Conservation (phyloP, 208 protist species). For the Herpetomonas samuelpessoai region DNA sequence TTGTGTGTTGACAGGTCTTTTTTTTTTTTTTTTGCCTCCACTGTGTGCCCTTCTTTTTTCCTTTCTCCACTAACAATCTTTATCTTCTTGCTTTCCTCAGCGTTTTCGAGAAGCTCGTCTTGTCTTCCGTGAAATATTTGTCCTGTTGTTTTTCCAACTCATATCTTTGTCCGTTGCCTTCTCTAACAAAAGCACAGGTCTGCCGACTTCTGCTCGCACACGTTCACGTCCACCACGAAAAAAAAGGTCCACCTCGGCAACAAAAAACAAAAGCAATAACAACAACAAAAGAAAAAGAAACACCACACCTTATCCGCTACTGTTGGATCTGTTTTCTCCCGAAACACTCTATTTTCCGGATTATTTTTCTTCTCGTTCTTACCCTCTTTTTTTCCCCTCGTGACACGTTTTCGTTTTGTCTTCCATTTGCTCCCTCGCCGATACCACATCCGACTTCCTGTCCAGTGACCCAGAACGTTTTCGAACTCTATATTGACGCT, state of each 20-base stretch:
- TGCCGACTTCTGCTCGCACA: too few relatives aligned
- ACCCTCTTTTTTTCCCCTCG: conserved; percentile 5
- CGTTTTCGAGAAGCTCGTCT: not conserved
- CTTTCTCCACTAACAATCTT: conserved; percentile 6
- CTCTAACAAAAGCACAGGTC: too few relatives aligned
- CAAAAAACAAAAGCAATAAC: conserved; percentile 3
- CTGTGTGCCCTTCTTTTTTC: conserved; percentile 13
- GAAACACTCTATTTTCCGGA: not conserved
- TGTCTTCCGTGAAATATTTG: not conserved
- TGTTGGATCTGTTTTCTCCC: conserved; percentile 2
- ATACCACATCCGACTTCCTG: too few relatives aligned
- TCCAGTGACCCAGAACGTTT: too few relatives aligned
- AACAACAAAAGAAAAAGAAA: conserved; percentile 24
- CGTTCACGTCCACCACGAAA: too few relatives aligned
- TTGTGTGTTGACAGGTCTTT: conserved; percentile 1
- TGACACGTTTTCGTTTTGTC: too few relatives aligned
- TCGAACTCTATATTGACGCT: too few relatives aligned
- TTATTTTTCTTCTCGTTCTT: conserved; percentile 5
- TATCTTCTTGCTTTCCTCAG: not conserved
- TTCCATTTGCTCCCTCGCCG: too few relatives aligned
- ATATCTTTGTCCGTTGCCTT: too few relatives aligned
- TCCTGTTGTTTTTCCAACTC: conserved; percentile 3
- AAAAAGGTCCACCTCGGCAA: not conserved
- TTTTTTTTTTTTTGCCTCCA: conserved; percentile 11
- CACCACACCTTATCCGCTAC: not conserved